A percentile compares a stretch with the other conserved stretches of the same genome.
phyloP scores from a whole-genome alignment of 352 stramenopile genomes.

The Globisporangium yorkense region DNA sequence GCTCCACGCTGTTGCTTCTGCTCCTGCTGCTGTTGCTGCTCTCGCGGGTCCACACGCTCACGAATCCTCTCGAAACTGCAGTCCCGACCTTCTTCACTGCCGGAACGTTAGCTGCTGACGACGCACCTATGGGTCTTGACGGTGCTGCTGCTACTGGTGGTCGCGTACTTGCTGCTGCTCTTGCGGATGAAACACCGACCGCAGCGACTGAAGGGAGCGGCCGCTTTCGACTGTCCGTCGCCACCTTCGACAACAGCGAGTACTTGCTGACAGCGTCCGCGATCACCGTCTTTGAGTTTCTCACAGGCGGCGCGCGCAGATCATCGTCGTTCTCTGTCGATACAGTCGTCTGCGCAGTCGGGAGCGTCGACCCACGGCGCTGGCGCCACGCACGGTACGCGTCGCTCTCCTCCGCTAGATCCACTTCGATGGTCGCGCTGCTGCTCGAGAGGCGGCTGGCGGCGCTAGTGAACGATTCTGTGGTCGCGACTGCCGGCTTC shows the following conservation, averaged over 20 bases:
- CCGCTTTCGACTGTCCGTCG: constrained; percentile 3
- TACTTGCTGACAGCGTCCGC: constrained; percentile 2
- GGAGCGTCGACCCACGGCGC: constrained; percentile 2
- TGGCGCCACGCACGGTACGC: constrained; percentile 9
- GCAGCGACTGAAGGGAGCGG: background rate
- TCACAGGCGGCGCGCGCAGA: background rate
- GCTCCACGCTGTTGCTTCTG: background rate
- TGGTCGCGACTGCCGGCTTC: background rate
- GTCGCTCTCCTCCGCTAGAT: constrained; percentile 8
- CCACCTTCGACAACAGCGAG: background rate
- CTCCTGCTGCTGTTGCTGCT: background rate
- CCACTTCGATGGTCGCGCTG: constrained; percentile 1
- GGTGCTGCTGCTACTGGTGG: background rate
- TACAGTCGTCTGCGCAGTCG: background rate
- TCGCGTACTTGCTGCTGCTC: background rate
- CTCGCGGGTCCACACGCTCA: background rate
- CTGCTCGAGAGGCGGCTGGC: background rate
- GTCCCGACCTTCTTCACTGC: background rate
- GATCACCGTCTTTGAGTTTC: constrained; percentile 1
- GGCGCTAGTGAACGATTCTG: background rate
- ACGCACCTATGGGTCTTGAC: background rate
- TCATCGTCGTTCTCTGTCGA: background rate
- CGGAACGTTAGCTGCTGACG: background rate
- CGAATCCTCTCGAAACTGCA: background rate
- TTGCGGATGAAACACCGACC: background rate